Evolutionary conservation across 352 stramenopile species (phyloP).

Genomic region (Phytopythium sindhum): DNA sequence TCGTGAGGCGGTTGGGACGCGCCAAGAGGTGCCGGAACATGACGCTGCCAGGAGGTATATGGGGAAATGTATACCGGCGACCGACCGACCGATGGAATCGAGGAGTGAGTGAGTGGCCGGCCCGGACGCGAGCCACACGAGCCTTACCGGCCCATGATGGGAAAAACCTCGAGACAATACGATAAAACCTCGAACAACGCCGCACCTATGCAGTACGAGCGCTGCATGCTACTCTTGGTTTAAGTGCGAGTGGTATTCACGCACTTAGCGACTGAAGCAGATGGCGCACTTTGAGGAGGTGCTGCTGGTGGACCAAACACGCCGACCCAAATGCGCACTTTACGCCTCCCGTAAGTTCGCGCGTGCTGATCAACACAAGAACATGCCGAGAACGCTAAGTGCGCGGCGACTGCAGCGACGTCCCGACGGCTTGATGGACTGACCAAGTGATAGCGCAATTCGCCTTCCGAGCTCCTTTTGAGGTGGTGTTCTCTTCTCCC

Average conservation of each 20-base stretch:
- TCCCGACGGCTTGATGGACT: background rate
- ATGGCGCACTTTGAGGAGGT: background rate
- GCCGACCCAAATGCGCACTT: background rate
- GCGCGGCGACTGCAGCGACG: background rate
- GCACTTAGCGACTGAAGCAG: background rate
- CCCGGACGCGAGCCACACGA: background rate
- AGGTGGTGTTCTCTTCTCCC: background rate
- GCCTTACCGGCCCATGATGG: no score
- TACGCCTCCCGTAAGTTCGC: background rate
- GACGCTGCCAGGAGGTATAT: background rate
- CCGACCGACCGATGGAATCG: background rate
- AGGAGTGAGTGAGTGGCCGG: background rate
- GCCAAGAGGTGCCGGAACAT: conserved; percentile 77
- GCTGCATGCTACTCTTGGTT: no score
- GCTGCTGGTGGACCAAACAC: no score
- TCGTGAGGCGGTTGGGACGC: conserved; percentile 44
- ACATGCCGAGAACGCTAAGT: conserved; percentile 2
- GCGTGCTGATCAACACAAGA: background rate
- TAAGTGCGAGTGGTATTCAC: background rate
- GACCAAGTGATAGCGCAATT: background rate
- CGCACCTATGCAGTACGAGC: no score
- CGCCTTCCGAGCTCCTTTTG: background rate
- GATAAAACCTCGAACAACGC: no score
- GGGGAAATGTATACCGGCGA: background rate
- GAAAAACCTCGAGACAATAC: no score